phyloP scores from a whole-genome alignment of 2,329 filamentous ascomycete species.

The Colletotrichum sp. region DNA sequence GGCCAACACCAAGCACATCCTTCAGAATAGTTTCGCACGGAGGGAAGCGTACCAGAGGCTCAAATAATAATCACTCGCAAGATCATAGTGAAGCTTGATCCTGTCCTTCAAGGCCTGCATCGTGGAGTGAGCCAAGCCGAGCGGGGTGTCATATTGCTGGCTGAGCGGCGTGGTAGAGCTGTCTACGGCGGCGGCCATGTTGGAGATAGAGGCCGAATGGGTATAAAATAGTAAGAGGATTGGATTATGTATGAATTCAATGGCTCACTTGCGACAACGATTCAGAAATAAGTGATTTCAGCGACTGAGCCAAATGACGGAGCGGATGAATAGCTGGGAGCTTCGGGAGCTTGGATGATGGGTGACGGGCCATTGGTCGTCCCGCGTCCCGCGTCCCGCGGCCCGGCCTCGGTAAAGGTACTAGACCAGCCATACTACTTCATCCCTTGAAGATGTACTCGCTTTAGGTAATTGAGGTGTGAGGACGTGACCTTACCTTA shows the following conservation, averaged over 20 bases:
- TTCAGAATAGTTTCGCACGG: neutral
- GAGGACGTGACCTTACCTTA: neutral
- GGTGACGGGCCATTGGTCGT: neutral
- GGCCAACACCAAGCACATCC: neutral
- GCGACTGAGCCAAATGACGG: neutral
- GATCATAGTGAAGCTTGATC: constrained; percentile 65
- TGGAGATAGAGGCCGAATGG: neutral
- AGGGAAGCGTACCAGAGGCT: constrained; percentile 55
- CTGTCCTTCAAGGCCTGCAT: constrained; percentile 59
- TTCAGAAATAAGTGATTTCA: neutral
- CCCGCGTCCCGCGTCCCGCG: neutral
- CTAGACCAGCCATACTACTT: neutral
- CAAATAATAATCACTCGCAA: constrained; percentile 66
- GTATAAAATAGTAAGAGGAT: neutral
- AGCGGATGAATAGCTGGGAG: neutral
- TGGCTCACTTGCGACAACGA: neutral
- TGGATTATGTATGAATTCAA: neutral
- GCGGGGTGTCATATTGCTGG: constrained; percentile 49
- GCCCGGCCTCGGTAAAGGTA: neutral
- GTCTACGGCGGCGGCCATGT: constrained; percentile 9
- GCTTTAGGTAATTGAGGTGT: neutral
- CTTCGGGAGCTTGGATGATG: neutral
- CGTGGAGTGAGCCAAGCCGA: constrained; percentile 49
- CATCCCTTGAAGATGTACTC: neutral
- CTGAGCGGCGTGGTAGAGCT: constrained; percentile 38